Base-by-base conservation (phyloP, 1,284 basidiomycete genomes). In the Rhodotorula sp. region DNA sequence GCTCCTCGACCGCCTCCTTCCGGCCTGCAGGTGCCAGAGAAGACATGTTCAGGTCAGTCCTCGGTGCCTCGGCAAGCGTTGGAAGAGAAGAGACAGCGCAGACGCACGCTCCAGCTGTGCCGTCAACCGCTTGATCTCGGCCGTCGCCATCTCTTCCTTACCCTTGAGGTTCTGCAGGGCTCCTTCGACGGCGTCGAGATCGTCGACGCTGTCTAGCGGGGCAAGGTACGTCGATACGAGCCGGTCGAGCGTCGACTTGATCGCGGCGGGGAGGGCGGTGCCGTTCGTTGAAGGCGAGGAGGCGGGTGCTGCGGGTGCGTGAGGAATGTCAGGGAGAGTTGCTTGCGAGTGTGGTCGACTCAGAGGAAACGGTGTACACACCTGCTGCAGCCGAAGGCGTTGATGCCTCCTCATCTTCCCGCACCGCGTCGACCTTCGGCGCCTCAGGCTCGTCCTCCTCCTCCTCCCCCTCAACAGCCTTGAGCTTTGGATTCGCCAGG, bases 1-100 rank as follows among this genome's bases (percentile, higher is more conserved):
- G 83, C 80, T 95, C 92, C 74, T 91, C 89, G 32, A 92, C 86
- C 5, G 89, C 89, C 63, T 88, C 88, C 66, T 92, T 91, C 82
- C 94, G 92, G 41, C 88, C 93, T 94, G 77, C 10, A 9, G 2
- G 12, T 22, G 15, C 8, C 19, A 32, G 10, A 34, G 44, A 64
- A 19, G 19, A 39, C 7, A 6, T 37, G n/a, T 48, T 41, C 15
- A n/a, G 13, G 34, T 32, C 39, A 67, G 51, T 55, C 12, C 32
- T 9, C n/a, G 46, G 6, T 7, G 50, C 29, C 12, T 9, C 25
- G 7, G 10, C 27, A 51, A 7, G 27, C 12, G 5, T 6, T 13
- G 32, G 29, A 15, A 8, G 17, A 12, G 15, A 55, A 25, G 1
- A 10, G 19, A 27, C 15, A 9, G 21, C 17, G 17, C 21, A n/a